Evolutionary conservation across 2,329 filamentous ascomycete genomes (phyloP).

Genomic region (Colletotrichum godetiae): DNA sequence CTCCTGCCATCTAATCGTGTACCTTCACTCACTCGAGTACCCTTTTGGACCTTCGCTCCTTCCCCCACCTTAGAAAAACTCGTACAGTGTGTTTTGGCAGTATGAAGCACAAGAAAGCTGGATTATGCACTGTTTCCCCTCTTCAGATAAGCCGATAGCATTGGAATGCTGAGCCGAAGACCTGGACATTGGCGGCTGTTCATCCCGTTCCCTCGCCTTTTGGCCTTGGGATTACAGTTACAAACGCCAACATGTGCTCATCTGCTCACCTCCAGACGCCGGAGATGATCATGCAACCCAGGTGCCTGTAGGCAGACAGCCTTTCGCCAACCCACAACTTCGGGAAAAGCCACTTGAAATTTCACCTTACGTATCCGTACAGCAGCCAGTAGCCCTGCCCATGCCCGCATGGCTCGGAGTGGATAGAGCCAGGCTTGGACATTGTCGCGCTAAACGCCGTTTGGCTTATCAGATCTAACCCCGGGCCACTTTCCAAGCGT

Average conservation of each 20-base stretch:
- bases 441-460: slow-evolving; percentile 15
- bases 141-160: neutral
- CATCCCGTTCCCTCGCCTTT: neutral
- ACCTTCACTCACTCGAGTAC: neutral
- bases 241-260: neutral
- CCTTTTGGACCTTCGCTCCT: neutral
- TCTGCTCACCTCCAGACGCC: neutral
- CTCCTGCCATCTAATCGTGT: slow-evolving; percentile 28
- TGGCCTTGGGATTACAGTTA: neutral
- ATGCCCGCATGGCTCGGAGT: slow-evolving; percentile 27
- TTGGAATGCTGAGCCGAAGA: neutral
- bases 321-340: neutral
- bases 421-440: neutral
- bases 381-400: slow-evolving; percentile 14
- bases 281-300: neutral
- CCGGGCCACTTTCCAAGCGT: slow-evolving; percentile 23
- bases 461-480: slow-evolving; percentile 34
- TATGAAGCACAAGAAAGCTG: too few relatives aligned
- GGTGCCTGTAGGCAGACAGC: neutral
- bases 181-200: neutral
- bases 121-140: neutral
- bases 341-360: neutral
- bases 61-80: neutral
- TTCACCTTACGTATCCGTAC: slow-evolving; percentile 1
- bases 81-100: neutral